These are phyloP conservation scores for Yarrowia osloensis DNA, from an alignment of 805 yeast genomes.

Conservation along the genomic window DNA sequence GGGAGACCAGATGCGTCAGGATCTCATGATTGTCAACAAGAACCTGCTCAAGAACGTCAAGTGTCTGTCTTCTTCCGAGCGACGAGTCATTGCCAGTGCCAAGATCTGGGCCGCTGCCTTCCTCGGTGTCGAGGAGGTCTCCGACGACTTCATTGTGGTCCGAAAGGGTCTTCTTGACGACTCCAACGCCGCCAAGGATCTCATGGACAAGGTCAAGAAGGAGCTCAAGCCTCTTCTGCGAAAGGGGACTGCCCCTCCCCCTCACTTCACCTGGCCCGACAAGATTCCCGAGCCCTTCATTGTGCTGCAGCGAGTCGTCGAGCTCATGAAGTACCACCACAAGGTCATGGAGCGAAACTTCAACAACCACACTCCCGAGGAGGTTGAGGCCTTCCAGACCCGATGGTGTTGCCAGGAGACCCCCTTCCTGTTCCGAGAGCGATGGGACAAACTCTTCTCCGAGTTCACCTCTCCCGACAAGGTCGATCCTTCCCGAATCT, in stretches of 20 bases:
- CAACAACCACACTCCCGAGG: slow-evolving; percentile 48
- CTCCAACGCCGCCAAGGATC: slow-evolving; percentile 95
- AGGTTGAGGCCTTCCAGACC: slow-evolving; percentile 67
- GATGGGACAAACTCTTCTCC: slow-evolving; percentile 95
- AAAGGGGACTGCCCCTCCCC: slow-evolving; percentile 95
- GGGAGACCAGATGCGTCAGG: slow-evolving; percentile 95
- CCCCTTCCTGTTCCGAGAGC: slow-evolving; percentile 81
- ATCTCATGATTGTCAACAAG: slow-evolving; percentile 79
- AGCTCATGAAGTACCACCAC: slow-evolving; percentile 89
- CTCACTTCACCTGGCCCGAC: slow-evolving; percentile 98
- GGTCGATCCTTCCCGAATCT: slow-evolving; percentile 95
- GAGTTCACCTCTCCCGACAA: slow-evolving; percentile 92
- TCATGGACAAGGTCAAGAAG: slow-evolving; percentile 97
- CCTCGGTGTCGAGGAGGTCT: slow-evolving; percentile 67
- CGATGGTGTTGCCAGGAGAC: slow-evolving; percentile 98
- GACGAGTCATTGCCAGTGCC: slow-evolving; percentile 92
- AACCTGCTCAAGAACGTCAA: slow-evolving; percentile 82
- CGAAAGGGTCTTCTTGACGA: slow-evolving; percentile 92
- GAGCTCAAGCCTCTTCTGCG: slow-evolving; percentile 90
- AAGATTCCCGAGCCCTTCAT: slow-evolving; percentile 96
- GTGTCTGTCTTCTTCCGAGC: slow-evolving; percentile 87
- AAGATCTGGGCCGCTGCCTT: slow-evolving; percentile 80
- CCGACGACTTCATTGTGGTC: slow-evolving; percentile 76
- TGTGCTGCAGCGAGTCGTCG: slow-evolving; percentile 92
- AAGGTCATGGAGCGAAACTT: slow-evolving; percentile 81